Evolutionary conservation across 345 rosid genomes (phyloP), one percentile per base, ranked within the genome.

Genomic region (Abelmoschus esculentus): DNA sequence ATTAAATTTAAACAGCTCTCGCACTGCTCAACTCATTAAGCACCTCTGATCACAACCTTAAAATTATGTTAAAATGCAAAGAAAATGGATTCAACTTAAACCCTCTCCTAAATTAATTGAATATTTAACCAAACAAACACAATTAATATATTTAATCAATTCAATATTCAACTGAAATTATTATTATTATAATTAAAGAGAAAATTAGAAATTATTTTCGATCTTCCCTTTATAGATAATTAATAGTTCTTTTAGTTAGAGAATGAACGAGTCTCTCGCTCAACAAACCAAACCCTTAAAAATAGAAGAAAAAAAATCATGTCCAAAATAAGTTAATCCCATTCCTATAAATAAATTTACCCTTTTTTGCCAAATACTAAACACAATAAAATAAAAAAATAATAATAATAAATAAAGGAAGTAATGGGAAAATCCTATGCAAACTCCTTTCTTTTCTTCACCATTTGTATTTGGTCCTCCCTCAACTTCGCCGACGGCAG

Each of bases 391-490:
- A 31, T 2, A 54, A 19, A 26, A 54, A 7, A 0, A 36, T 2
- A 15, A n/a, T 0, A 29, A 31, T 40, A 44, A 44, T 10, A 44
- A 46, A 11, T 13, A 52, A 50, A n/a, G 57, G 36, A 3, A 61
- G 9, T n/a, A 62, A 62, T 62, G 66, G 50, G 29, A 59, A 80
- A 77, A 19, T 15, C 61, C 28, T 58, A 29, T 6, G 12, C 19
- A 38, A 19, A 47, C 32, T 22, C 57, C 8, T 29, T 56, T 13
- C 47, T 67, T 36, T 11, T 67, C 18, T 71, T 76, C 0, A 65
- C 31, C 3, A 32, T 40, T 64, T 66, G 70, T 64, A 61, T 73
- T 17, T 61, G 67, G 32, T 53, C 78, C 44, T 46, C 73, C 58
- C 65, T 75, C 63, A 28, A 66, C 71, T 54, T 61, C 1, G 36